Percentiles rank a stretch among this genome's conserved stretches.
Conservation (phyloP, 1,139 yeast genomes). For the Diutina catenulata region DNA sequence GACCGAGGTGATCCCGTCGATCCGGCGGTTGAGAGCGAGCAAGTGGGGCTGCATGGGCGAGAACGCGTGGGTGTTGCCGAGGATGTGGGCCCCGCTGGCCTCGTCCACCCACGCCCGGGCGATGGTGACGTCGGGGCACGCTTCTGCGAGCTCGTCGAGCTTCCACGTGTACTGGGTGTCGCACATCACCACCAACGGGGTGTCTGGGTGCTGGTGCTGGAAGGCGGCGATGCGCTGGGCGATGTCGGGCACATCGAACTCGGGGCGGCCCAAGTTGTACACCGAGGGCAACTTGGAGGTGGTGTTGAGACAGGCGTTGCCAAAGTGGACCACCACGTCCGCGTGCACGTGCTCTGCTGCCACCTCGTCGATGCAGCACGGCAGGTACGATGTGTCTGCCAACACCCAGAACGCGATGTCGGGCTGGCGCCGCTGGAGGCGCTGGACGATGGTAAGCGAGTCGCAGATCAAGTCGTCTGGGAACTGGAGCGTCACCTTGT, state of each 20-base stretch:
- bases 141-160: constrained; percentile 21
- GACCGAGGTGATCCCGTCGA: constrained; percentile 9
- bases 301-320: constrained; percentile 86
- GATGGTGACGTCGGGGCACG: constrained; percentile 23
- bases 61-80: constrained; percentile 23
- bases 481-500: constrained; percentile 70
- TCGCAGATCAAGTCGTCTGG: constrained; percentile 77
- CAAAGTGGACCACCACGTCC: constrained; percentile 83
- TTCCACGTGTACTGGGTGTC: constrained; percentile 48
- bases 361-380: constrained; percentile 94
- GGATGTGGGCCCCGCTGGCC: constrained; percentile 19
- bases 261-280: constrained; percentile 67
- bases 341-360: constrained; percentile 91
- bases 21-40: background rate
- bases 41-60: background rate
- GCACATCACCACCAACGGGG: constrained; percentile 50
- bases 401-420: constrained; percentile 46
- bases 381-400: constrained; percentile 92
- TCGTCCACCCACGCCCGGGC: constrained; percentile 36
- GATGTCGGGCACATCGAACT: constrained; percentile 24
- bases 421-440: constrained; percentile 23
- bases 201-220: constrained; percentile 13
- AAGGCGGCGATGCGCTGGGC: constrained; percentile 23
- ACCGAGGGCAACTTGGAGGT: constrained; percentile 61
- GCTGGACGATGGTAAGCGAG: constrained; percentile 56